Evolutionary conservation across 2,329 filamentous ascomycete species (phyloP).

Genomic region (Exophiala sp.): DNA sequence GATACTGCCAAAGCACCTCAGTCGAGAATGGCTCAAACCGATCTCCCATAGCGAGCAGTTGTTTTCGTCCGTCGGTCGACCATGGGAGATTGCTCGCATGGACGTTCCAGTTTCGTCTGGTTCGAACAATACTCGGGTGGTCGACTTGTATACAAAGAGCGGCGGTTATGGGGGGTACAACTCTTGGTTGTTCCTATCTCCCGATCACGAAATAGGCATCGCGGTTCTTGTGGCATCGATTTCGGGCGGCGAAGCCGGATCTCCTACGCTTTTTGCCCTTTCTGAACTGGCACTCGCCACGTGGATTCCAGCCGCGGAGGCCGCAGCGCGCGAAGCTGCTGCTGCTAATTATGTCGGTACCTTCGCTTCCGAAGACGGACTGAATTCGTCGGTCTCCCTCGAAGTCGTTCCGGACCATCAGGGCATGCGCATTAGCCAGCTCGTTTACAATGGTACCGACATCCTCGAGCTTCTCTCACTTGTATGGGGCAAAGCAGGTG

Average conservation of each 20-base stretch:
- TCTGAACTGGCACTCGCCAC: constrained; percentile 22
- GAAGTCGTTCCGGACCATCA: constrained; percentile 17
- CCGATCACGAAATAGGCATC: constrained; percentile 47
- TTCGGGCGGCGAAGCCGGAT: constrained; percentile 6
- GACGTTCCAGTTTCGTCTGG: constrained; percentile 3
- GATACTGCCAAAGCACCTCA: constrained; percentile 35
- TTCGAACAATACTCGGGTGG: constrained; percentile 14
- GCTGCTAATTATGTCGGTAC: constrained; percentile 28
- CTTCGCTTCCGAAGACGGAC: constrained; percentile 26
- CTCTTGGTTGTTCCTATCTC: constrained; percentile 39
- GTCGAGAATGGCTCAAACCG: constrained; percentile 48
- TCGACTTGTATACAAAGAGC: constrained; percentile 42
- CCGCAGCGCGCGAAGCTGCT: constrained; percentile 31
- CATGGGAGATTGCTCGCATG: constrained; percentile 42
- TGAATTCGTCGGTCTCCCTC: constrained; percentile 32
- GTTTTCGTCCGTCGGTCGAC: constrained; percentile 39
- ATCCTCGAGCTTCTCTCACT: background rate
- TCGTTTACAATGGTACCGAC: constrained; percentile 12
- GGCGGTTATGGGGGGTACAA: constrained; percentile 41
- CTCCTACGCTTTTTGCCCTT: constrained; percentile 32
- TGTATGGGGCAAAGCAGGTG: background rate
- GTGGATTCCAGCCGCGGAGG: constrained; percentile 9
- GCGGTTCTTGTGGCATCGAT: constrained; percentile 38
- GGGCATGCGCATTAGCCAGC: constrained; percentile 25
- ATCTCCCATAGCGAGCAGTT: constrained; percentile 33